Evolutionary conservation across 2,329 filamentous ascomycete genomes (phyloP).

Genomic region (Trichophyton verrucosum): DNA sequence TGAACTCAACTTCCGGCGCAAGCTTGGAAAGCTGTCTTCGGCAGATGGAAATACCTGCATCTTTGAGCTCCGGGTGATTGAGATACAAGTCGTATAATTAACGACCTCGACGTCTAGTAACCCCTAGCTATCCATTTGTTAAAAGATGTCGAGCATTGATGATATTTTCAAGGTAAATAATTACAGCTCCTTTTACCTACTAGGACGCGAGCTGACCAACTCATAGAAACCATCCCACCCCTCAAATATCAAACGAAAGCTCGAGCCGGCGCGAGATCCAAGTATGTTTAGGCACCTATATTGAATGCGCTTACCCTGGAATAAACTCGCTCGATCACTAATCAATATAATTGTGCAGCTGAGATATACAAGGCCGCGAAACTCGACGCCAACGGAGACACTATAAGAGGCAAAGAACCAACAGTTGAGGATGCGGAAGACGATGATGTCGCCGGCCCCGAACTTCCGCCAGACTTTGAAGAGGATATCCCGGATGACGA

Average conservation of each 20-base stretch:
- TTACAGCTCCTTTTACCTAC: background rate
- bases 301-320: background rate
- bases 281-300: conserved; percentile 22
- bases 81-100: background rate
- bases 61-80: background rate
- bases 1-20: background rate
- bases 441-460: conserved; percentile 40
- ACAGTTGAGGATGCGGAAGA: conserved; percentile 39
- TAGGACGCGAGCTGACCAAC: conserved; percentile 12
- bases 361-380: conserved; percentile 51
- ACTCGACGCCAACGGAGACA: conserved; percentile 38
- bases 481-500: conserved; percentile 61
- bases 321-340: background rate
- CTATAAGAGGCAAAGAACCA: conserved; percentile 34
- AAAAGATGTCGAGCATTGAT: conserved; percentile 47
- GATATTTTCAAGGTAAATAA: conserved; percentile 46
- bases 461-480: conserved; percentile 45
- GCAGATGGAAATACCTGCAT: too few species aligned
- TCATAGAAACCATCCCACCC: conserved; percentile 38
- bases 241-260: conserved; percentile 44
- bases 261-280: conserved; percentile 43
- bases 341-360: conserved; percentile 20
- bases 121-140: background rate
- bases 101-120: background rate
- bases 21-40: background rate